These are phyloP conservation scores for Taiwanofungus camphoratus DNA, from an alignment of 1,284 basidiomycete genomes.

Conservation along the genomic window DNA sequence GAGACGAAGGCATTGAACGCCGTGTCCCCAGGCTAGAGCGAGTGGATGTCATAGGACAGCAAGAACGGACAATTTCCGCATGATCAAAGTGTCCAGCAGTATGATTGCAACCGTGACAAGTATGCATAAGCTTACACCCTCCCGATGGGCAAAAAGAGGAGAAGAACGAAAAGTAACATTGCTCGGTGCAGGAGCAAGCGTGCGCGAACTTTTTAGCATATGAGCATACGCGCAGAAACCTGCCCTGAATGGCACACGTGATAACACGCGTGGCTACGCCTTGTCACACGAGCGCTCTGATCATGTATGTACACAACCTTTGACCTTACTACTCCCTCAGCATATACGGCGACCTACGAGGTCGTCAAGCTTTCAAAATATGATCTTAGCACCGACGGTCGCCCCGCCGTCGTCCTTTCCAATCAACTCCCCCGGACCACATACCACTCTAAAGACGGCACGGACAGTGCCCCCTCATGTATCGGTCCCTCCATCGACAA, in stretches of 20 bases:
- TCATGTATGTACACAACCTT: neutral
- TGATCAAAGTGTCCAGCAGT: neutral
- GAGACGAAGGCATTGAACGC: slow-evolving; percentile 28
- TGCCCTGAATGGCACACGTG: slow-evolving; percentile 6
- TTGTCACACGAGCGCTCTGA: neutral
- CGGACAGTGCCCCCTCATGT: too few relatives aligned
- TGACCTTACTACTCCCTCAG: neutral
- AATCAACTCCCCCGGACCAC: neutral
- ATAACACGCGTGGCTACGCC: slow-evolving; percentile 1
- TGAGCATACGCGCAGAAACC: slow-evolving; percentile 5
- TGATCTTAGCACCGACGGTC: slow-evolving; percentile 3
- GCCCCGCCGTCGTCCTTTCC: slow-evolving; percentile 2
- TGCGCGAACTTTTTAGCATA: too few relatives aligned
- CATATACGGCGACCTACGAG: neutral
- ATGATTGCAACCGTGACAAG: too few relatives aligned
- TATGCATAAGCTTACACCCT: too few relatives aligned
- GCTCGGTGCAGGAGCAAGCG: too few relatives aligned
- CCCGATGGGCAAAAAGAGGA: too few relatives aligned
- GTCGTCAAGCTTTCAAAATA: neutral
- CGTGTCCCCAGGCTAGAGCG: slow-evolving; percentile 30
- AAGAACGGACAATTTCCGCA: neutral
- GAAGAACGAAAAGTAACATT: too few relatives aligned
- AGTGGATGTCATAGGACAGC: slow-evolving; percentile 17
- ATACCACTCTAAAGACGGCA: neutral
- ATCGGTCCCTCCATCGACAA: neutral